Base-by-base conservation (phyloP, 2,329 filamentous ascomycete species). In the Talaromyces sp. region DNA sequence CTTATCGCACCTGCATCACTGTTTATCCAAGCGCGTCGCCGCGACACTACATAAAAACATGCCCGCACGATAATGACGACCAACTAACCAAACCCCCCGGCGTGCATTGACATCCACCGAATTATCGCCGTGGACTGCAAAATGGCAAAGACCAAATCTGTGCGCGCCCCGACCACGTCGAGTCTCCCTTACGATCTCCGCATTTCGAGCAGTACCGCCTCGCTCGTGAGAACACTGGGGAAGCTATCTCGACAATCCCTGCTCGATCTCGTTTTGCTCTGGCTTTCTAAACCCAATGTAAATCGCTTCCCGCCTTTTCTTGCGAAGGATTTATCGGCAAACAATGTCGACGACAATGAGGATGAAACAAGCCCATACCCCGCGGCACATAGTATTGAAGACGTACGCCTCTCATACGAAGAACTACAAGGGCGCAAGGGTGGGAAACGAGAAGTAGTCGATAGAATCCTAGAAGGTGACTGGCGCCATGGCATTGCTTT, bases 231-330 rank as follows among this genome's bases (percentile, higher is more conserved):
- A 72, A 80, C 83, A 46, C 80, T 96, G 54, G 82, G 80, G 62
- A 87, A 87, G 58, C 81, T 95, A 19, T 88, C 90, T 1, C 86
- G 91, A 56, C 78, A 86, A 53, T 86, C 89, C 0, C 82, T 96
- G 24, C 76, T 94, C 27, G 84, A 86, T 0, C 81, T 96, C 9
- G 88, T 84, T 0, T 81, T 92, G 24, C 83, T 88, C 76, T 96
- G 91, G 91, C 85, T 95, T 3, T 84, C 88, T 60, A 84, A 88
- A 54, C 79, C 81, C 64, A 87, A 89, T 64, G 78, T 85, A 46
- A 74, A 81, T 4, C 77, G 83, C 19, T 87, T 84, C 50, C 78
- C 79, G 1, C 88, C 88, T 0, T 85, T 81, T 69, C 81, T 88
- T 52, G 79, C 70, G 63, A 72, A 43, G 68, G 76, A 81, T n/a